Percentiles rank a stretch among this genome's conserved stretches.
phyloP scores from a whole-genome alignment of 805 yeast species.

The Starmerella ratchasimensis region DNA sequence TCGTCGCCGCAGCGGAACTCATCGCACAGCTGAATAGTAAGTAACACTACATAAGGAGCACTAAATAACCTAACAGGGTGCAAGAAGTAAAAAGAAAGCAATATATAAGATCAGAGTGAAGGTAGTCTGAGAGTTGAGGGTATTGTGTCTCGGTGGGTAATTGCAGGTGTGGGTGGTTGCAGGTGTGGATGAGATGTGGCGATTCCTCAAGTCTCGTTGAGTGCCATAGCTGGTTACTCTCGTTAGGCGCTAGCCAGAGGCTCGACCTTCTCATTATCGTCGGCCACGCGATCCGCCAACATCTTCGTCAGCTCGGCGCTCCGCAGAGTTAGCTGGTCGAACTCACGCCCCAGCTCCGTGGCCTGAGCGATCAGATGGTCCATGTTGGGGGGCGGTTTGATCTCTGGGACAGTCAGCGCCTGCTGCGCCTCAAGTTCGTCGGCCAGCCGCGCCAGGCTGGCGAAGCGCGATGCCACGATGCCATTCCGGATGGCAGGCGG shows the following conservation, averaged over 20 bases:
- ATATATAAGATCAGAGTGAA: neutral
- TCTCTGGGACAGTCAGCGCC: constrained; percentile 9
- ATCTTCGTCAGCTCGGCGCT: constrained; percentile 13
- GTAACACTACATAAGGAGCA: no score
- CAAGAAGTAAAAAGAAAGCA: neutral
- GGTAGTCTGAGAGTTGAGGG: no score
- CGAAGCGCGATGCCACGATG: constrained; percentile 7
- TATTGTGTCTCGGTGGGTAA: no score
- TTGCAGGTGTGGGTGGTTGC: no score
- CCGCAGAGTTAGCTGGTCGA: constrained; percentile 18
- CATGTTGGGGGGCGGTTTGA: constrained; percentile 1
- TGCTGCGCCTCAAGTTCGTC: constrained; percentile 8
- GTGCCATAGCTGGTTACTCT: no score
- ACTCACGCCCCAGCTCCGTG: constrained; percentile 12
- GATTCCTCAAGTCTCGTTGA: no score
- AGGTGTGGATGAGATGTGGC: no score
- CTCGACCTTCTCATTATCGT: constrained; percentile 8
- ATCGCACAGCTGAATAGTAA: neutral
- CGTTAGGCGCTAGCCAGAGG: no score
- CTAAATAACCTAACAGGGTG: no score
- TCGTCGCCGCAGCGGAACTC: constrained; percentile 23
- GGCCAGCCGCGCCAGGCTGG: constrained; percentile 7
- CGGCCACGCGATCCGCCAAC: constrained; percentile 11
- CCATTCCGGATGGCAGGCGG: constrained; percentile 6
- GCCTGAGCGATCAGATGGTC: constrained; percentile 7